Percentiles rank a stretch among this genome's conserved stretches.
phyloP scores from a whole-genome alignment of 306 rosid species.

The Phaseolus lunatus region DNA sequence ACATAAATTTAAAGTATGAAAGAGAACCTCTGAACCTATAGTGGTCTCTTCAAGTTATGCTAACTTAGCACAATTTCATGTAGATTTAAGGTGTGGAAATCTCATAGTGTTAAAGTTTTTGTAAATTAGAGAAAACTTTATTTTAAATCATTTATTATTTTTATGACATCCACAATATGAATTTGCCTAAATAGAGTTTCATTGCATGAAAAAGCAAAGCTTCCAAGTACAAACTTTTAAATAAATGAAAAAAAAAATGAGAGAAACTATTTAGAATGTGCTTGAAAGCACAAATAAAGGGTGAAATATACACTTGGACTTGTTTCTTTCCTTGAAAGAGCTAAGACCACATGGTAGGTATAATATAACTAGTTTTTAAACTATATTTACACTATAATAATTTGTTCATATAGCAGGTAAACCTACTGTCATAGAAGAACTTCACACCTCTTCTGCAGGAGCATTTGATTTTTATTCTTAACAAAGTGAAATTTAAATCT shows the following conservation, averaged over 20 bases:
- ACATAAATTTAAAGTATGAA: conserved; percentile 13
- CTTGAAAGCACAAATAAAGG: conserved; percentile 18
- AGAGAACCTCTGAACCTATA: background rate
- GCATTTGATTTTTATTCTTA: conserved; percentile 3
- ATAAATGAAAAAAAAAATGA: background rate
- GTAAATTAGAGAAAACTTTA: background rate
- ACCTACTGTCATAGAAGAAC: no score
- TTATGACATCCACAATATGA: background rate
- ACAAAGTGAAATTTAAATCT: no score
- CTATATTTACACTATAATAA: background rate
- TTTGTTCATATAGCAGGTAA: background rate
- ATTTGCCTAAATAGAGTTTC: background rate
- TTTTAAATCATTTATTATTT: background rate
- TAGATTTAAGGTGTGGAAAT: background rate
- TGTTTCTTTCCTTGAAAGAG: conserved; percentile 7
- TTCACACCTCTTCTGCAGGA: background rate
- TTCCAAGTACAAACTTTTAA: background rate
- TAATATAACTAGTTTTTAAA: background rate
- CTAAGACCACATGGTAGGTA: background rate
- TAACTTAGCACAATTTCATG: background rate
- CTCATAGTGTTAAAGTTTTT: background rate
- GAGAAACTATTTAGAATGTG: conserved; percentile 10
- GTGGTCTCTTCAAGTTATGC: conserved; percentile 6
- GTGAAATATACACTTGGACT: conserved; percentile 15
- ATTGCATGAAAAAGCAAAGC: background rate